Conservation (phyloP, 225 moss, liverwort and hornwort species). For the Takakia lepidozioides region DNA sequence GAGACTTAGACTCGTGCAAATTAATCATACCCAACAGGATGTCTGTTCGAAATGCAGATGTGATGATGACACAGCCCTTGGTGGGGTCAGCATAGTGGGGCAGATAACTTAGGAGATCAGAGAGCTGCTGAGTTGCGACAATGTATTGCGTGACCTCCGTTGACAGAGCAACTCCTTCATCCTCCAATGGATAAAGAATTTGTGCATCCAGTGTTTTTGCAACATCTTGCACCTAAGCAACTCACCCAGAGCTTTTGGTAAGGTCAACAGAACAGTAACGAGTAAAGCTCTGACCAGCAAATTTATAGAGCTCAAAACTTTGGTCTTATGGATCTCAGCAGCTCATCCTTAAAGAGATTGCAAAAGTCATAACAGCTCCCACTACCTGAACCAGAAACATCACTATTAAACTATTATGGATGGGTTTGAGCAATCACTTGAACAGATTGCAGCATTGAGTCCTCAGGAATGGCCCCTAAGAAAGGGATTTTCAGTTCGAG, state of each 20-base stretch:
- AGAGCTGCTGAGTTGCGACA: constrained; percentile 70
- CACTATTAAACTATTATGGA: too few relatives aligned
- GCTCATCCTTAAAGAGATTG: too few relatives aligned
- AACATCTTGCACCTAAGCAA: constrained; percentile 80
- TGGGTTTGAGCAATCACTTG: constrained; percentile 58
- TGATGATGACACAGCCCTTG: constrained; percentile 77
- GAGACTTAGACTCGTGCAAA: constrained; percentile 59
- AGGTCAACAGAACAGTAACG: too few relatives aligned
- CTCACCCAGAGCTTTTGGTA: too few relatives aligned
- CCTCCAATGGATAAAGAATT: constrained; percentile 52
- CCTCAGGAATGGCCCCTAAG: constrained; percentile 81
- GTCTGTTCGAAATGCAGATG: constrained; percentile 71
- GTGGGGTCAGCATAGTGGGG: constrained; percentile 59
- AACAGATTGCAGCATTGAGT: constrained; percentile 64
- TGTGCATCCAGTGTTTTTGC: constrained; percentile 58
- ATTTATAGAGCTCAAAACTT: too few relatives aligned
- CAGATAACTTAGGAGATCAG: constrained; percentile 56
- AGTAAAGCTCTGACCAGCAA: too few relatives aligned
- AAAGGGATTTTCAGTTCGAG: constrained; percentile 46
- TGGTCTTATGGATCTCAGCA: too few relatives aligned
- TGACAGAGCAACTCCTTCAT: constrained; percentile 72
- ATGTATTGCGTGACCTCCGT: constrained; percentile 71
- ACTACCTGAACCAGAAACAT: too few relatives aligned
- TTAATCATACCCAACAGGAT: constrained; percentile 75
- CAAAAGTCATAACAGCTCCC: too few relatives aligned